These are phyloP conservation scores for Chaetothyriales sp. DNA, from an alignment of 2,329 filamentous ascomycete species.

Conservation along the genomic window DNA sequence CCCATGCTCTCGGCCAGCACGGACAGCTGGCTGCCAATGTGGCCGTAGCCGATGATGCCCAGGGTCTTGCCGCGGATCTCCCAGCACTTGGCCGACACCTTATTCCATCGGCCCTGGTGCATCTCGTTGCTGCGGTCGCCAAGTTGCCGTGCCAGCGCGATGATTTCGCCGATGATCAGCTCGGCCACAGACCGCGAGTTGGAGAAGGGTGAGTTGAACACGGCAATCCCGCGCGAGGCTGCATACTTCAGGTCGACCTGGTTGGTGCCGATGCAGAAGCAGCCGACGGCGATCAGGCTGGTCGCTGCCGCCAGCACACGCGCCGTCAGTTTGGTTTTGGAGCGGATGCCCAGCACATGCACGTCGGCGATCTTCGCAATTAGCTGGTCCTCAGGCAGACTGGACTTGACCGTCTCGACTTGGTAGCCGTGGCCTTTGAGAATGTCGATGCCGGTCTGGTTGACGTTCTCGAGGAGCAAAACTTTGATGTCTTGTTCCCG, in stretches of 20 bases:
- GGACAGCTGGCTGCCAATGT: constrained; percentile 91
- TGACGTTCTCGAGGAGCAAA: constrained; percentile 88
- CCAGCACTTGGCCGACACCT: constrained; percentile 94
- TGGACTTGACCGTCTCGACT: constrained; percentile 81
- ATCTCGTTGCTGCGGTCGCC: constrained; percentile 88
- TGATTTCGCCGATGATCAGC: constrained; percentile 88
- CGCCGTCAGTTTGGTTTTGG: constrained; percentile 87
- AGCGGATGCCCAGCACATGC: constrained; percentile 94
- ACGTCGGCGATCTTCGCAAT: constrained; percentile 96
- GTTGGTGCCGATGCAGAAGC: constrained; percentile 98
- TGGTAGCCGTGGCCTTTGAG: constrained; percentile 81
- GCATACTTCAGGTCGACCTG: constrained; percentile 80
- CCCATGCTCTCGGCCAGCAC: constrained; percentile 95
- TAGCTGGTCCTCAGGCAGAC: constrained; percentile 78
- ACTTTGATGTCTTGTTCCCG: constrained; percentile 95
- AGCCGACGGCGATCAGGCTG: constrained; percentile 89
- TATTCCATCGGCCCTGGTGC: constrained; percentile 93
- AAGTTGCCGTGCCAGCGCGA: constrained; percentile 77
- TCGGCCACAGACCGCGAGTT: constrained; percentile 96
- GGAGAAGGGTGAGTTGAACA: constrained; percentile 98
- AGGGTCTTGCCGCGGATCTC: constrained; percentile 96
- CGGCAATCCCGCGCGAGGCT: constrained; percentile 73
- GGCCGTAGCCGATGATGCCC: constrained; percentile 93
- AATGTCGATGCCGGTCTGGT: constrained; percentile 74
- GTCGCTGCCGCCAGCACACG: constrained; percentile 77